Conservation (phyloP, 371 early-diverging fungal species). For the Conidiobolus incongruus region DNA sequence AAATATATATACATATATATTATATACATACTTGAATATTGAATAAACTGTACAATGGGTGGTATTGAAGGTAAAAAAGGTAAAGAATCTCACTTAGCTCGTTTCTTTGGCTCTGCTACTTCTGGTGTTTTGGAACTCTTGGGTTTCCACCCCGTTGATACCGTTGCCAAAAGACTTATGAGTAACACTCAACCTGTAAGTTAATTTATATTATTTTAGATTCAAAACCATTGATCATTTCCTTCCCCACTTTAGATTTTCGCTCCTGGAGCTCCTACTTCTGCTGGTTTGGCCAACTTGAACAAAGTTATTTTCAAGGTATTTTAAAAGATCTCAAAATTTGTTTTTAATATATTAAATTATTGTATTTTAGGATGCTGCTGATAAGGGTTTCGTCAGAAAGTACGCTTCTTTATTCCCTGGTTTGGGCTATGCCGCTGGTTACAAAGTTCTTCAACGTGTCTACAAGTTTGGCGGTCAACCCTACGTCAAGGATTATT, state of each 20-base stretch:
- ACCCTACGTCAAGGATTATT: constrained; percentile 81
- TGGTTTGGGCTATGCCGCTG: constrained; percentile 91
- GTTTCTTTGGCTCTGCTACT: constrained; percentile 75
- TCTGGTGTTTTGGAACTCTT: constrained; percentile 85
- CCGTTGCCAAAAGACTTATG: constrained; percentile 95
- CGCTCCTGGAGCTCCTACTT: constrained; percentile 22
- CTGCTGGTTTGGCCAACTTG: constrained; percentile 30
- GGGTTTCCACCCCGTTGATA: constrained; percentile 95
- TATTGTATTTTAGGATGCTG: constrained; percentile 36
- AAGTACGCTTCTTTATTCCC: constrained; percentile 90
- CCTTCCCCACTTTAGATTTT: constrained; percentile 21
- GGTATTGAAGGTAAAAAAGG: no score
- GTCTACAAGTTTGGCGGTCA: constrained; percentile 97
- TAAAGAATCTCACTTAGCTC: constrained; percentile 66
- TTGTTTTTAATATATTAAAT: constrained; percentile 4
- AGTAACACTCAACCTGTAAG: constrained; percentile 61
- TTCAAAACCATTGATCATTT: not conserved
- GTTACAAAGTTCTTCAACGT: constrained; percentile 86
- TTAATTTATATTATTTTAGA: constrained; percentile 30
- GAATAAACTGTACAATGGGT: no score
- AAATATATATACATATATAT: no score
- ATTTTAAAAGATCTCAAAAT: constrained; percentile 2
- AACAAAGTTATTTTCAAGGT: constrained; percentile 66
- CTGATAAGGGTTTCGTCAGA: constrained; percentile 31
- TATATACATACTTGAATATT: no score